Base-by-base conservation (phyloP, 1,284 basidiomycete species). In the Laetiporus sulphureus region DNA sequence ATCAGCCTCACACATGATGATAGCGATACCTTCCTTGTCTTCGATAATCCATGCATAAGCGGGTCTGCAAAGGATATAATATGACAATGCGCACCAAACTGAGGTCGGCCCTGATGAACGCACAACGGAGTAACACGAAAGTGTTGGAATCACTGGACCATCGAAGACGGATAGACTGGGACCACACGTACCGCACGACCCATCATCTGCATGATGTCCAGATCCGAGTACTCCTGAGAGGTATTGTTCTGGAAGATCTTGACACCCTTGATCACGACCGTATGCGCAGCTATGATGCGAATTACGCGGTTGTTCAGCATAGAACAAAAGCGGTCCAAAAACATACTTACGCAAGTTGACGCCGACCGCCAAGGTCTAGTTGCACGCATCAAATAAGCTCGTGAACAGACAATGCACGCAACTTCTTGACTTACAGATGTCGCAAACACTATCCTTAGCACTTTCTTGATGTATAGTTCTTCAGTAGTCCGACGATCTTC, bases 131-230 rank as follows among this genome's bases (percentile, higher is more conserved):
- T 20, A 12, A 38, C 29, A 16, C 30, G n/a, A 25, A 15, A 18
- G 21, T 27, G 25, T 8, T 27, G n/a, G n/a, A n/a, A n/a, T n/a
- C n/a, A n/a, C n/a, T 27, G 25, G 13, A 7, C 7, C 25, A 27
- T 27, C 25, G 13, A 27, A 13, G 13, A 7, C 25, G 25, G 8
- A 42, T 6, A 27, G 10, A 5, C 30, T 33, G 19, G n/a, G n/a
- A n/a, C n/a, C 21, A 22, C 20, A 62, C 80, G 58, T 56, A 87
- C 87, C 32, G 87, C 87, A 34, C 87, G 75, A 24, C 86, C 87
- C 40, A 90, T 73, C 86, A 91, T 91, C 62, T 92, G 84, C 72
- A 89, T 78, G 25, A 91, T 69, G 55, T 91, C 89, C 6, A 91
- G 66, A 53, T 91, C 86, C 0, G 82, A 83, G 59, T 91, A 91